Evolutionary conservation across 495 filamentous ascomycete species (phyloP).

Genomic region (Monascus purpureus): DNA sequence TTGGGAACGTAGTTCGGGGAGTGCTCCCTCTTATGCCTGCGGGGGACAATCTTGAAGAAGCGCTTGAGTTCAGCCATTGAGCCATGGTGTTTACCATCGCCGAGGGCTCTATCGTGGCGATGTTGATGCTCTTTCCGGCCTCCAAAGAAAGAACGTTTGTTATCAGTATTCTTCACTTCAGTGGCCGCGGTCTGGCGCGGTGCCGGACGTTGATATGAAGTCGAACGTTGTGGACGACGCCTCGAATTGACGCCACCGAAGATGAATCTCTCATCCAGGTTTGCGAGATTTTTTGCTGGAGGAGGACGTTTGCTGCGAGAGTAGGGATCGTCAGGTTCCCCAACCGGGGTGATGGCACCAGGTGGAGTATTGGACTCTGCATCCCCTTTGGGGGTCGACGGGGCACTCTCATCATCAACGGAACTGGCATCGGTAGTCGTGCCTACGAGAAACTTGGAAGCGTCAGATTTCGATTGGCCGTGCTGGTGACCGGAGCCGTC

Average conservation of each 20-base stretch:
- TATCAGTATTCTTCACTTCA: constrained; percentile 31
- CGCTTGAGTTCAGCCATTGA: constrained; percentile 92
- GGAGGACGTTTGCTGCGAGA: constrained; percentile 66
- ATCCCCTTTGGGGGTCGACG: constrained; percentile 40
- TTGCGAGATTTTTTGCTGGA: constrained; percentile 49
- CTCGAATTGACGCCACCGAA: constrained; percentile 52
- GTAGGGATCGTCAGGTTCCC: constrained; percentile 80
- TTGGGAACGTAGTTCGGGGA: constrained; percentile 39
- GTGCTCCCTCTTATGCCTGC: constrained; percentile 51
- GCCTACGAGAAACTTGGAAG: constrained; percentile 61
- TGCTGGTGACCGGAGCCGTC: constrained; percentile 23
- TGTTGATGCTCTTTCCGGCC: constrained; percentile 29
- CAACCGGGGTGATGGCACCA: constrained; percentile 60
- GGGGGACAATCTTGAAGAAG: constrained; percentile 65
- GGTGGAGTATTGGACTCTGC: constrained; percentile 45
- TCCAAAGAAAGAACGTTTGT: constrained; percentile 32
- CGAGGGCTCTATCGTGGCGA: constrained; percentile 18
- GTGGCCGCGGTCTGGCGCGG: constrained; percentile 33
- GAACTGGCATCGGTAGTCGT: constrained; percentile 37
- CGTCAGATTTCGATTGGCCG: constrained; percentile 37
- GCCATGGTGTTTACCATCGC: constrained; percentile 37
- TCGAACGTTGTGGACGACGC: constrained; percentile 18
- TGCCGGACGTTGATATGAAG: constrained; percentile 11
- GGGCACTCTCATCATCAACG: constrained; percentile 38
- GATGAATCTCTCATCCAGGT: constrained; percentile 74